These are phyloP conservation scores for Tetrastigma voinierianum DNA, from an alignment of 164 flowering plant genomes.

Conservation along the genomic window DNA sequence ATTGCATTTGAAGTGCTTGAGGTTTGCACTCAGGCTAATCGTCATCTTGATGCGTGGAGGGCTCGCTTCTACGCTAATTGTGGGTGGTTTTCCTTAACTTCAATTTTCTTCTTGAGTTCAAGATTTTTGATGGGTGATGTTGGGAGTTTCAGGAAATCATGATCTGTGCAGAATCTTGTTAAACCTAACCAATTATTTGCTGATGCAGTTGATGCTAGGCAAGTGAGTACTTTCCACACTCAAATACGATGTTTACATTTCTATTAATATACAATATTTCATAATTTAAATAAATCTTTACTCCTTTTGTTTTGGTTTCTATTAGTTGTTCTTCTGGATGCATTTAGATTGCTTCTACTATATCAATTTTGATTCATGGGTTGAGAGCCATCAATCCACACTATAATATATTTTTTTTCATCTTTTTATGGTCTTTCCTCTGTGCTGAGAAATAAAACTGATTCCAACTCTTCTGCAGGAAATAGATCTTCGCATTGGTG, in stretches of 20 bases:
- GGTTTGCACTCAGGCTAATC: conserved; percentile 66
- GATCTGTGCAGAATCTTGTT: conserved; percentile 64
- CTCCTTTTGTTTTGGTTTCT: background rate
- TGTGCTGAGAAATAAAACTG: background rate
- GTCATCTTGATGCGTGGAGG: conserved; percentile 53
- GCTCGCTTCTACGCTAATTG: conserved; percentile 94
- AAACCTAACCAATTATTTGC: conserved; percentile 73
- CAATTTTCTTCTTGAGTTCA: background rate
- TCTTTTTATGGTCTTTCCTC: background rate
- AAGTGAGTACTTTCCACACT: conserved; percentile 39
- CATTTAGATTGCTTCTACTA: background rate
- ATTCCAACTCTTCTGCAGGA: conserved; percentile 49
- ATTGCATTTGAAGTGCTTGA: conserved; percentile 93
- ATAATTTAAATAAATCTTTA: background rate
- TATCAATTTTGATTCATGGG: background rate
- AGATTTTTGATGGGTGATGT: background rate
- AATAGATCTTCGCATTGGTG: conserved; percentile 96
- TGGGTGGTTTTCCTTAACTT: conserved; percentile 38
- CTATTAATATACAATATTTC: no score
- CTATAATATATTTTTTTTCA: no score
- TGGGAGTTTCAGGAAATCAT: conserved; percentile 55
- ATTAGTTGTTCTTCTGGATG: background rate
- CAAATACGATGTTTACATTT: background rate
- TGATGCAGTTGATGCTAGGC: conserved; percentile 97
- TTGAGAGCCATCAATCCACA: no score